phyloP scores from a whole-genome alignment of 164 flowering plant genomes.

The Dillenia turbinata region DNA sequence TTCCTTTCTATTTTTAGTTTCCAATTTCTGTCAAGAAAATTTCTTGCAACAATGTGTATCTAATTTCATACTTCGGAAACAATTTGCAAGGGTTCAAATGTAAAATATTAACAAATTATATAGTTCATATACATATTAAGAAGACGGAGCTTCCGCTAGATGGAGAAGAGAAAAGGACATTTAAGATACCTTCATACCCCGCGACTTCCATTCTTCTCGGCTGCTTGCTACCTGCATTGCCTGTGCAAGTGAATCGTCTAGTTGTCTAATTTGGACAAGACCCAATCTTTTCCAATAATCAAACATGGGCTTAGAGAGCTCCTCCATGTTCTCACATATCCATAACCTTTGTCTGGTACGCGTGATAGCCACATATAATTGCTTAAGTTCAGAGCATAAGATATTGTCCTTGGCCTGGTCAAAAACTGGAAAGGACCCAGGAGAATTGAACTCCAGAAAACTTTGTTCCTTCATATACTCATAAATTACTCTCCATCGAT shows the following conservation, averaged over 20 bases:
- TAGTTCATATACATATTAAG: too few relatives aligned
- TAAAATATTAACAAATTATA: background rate
- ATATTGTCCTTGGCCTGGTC: slow-evolving; percentile 43
- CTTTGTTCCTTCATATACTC: slow-evolving; percentile 50
- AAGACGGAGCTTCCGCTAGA: too few relatives aligned
- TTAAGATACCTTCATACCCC: slow-evolving; percentile 54
- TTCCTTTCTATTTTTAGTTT: too few relatives aligned
- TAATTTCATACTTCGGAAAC: too few relatives aligned
- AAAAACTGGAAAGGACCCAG: slow-evolving; percentile 39
- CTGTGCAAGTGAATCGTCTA: slow-evolving; percentile 58
- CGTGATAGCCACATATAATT: slow-evolving; percentile 81
- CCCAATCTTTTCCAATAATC: slow-evolving; percentile 65
- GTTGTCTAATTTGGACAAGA: slow-evolving; percentile 43
- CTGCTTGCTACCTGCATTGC: slow-evolving; percentile 66
- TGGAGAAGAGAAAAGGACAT: background rate
- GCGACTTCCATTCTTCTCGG: slow-evolving; percentile 61
- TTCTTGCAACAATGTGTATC: too few relatives aligned
- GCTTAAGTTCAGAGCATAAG: slow-evolving; percentile 79
- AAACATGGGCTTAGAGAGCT: slow-evolving; percentile 55
- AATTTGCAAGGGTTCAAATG: too few relatives aligned
- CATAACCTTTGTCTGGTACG: slow-evolving; percentile 82
- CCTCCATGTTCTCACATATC: slow-evolving; percentile 63
- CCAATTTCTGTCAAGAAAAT: too few relatives aligned
- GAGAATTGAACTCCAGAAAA: slow-evolving; percentile 27
- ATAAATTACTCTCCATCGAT: slow-evolving; percentile 74